Percentiles rank a stretch among this genome's conserved stretches.
phyloP scores from a whole-genome alignment of 768 basidiomycete genomes.

The Symmetrospora coprosmae region DNA sequence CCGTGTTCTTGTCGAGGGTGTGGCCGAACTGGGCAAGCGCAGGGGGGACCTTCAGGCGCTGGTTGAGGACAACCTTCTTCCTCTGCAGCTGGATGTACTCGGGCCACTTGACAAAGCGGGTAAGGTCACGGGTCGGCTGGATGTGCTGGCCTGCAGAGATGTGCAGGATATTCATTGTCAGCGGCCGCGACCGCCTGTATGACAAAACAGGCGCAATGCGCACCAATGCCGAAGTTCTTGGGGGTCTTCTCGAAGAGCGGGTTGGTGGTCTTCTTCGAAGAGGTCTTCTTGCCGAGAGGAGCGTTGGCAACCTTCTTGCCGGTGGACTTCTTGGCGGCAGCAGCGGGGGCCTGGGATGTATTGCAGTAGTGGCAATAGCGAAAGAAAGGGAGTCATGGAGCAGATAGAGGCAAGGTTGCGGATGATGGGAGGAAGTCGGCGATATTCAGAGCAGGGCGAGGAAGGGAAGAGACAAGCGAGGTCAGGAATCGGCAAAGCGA shows the following conservation, averaged over 20 bases:
- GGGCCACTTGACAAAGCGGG: conserved; percentile 98
- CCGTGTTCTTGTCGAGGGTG: conserved; percentile 98
- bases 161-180: not conserved
- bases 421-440: not conserved
- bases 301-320: conserved; percentile 70
- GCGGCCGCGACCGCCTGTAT: not conserved
- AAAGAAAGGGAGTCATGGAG: conserved; percentile 20
- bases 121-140: conserved; percentile 73
- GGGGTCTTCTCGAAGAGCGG: conserved; percentile 82
- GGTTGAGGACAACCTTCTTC: conserved; percentile 94
- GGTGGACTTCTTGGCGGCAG: conserved; percentile 19
- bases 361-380: not conserved
- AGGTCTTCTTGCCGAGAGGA: conserved; percentile 64
- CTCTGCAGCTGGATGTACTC: conserved; percentile 95
- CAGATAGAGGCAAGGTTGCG: conserved; percentile 5
- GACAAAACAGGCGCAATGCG: conserved; percentile 30
- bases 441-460: not conserved
- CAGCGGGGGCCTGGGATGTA: conserved; percentile 9
- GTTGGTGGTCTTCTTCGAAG: conserved; percentile 61
- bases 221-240: conserved; percentile 92
- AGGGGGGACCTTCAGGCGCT: conserved; percentile 94
- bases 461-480: not conserved
- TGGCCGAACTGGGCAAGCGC: conserved; percentile 90
- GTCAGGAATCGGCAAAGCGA: not conserved
- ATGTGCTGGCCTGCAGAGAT: conserved; percentile 69